These are phyloP conservation scores for Abrus precatorius DNA, from an alignment of 306 rosid species.

Conservation along the genomic window DNA sequence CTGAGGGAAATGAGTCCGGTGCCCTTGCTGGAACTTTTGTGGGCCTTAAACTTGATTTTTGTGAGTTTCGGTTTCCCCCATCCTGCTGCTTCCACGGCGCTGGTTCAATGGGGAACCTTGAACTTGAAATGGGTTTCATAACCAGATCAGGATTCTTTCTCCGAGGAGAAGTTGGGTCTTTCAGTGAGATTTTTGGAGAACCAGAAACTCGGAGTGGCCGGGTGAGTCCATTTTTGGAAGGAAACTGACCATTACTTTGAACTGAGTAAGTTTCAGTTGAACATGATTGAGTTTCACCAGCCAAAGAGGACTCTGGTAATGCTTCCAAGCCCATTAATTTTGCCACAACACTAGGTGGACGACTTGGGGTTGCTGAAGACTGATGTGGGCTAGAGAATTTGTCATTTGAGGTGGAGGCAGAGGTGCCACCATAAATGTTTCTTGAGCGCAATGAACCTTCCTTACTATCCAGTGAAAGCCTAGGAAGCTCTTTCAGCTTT, in stretches of 20 bases:
- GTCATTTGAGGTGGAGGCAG: slow-evolving; percentile 52
- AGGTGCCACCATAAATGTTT: slow-evolving; percentile 49
- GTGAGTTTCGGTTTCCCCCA: slow-evolving; percentile 59
- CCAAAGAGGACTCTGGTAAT: slow-evolving; percentile 67
- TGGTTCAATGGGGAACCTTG: slow-evolving; percentile 83
- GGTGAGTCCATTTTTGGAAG: slow-evolving; percentile 54
- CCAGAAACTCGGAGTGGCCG: slow-evolving; percentile 60
- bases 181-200: slow-evolving; percentile 60
- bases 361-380: slow-evolving; percentile 59
- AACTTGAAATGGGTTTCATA: slow-evolving; percentile 78
- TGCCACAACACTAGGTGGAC: slow-evolving; percentile 87
- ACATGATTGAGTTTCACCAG: slow-evolving; percentile 54
- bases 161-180: slow-evolving; percentile 72
- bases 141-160: slow-evolving; percentile 69
- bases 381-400: slow-evolving; percentile 48
- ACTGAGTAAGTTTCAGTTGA: slow-evolving; percentile 44
- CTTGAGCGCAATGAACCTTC: slow-evolving; percentile 64
- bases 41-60: slow-evolving; percentile 54
- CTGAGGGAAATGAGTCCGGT: slow-evolving; percentile 67
- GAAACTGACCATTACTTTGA: slow-evolving; percentile 50
- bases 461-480: slow-evolving; percentile 84
- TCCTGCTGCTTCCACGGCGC: slow-evolving; percentile 92
- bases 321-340: slow-evolving; percentile 95
- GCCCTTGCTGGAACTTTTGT: slow-evolving; percentile 58
- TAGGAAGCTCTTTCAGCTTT: slow-evolving; percentile 74